A percentile compares a stretch with the other conserved stretches of the same genome.
These are phyloP conservation scores for Aspergillus coremiiformis DNA, from an alignment of 495 filamentous ascomycete genomes.

Conservation along the genomic window DNA sequence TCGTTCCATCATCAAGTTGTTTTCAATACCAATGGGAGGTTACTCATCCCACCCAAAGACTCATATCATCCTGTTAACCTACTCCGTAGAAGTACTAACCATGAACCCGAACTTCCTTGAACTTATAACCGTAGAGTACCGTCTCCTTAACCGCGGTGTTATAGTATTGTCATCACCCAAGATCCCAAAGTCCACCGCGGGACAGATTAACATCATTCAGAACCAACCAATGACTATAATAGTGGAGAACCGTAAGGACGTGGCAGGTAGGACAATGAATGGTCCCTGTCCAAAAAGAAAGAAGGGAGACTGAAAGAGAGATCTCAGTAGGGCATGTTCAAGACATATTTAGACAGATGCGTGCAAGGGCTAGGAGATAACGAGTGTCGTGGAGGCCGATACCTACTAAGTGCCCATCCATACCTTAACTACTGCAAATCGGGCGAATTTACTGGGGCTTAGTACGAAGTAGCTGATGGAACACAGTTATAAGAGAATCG, in stretches of 20 bases:
- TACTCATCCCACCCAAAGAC: neutral
- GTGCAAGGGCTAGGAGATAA: conserved; percentile 8
- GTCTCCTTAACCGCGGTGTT: neutral
- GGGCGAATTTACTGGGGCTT: conserved; percentile 17
- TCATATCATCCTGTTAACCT: too few relatives aligned
- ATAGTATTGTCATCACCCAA: neutral
- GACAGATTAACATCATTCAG: conserved; percentile 2
- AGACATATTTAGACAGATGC: neutral
- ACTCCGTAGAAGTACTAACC: too few relatives aligned
- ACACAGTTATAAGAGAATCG: conserved; percentile 29
- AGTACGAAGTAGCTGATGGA: neutral
- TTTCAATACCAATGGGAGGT: too few relatives aligned
- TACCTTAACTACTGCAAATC: conserved; percentile 17
- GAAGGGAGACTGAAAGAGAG: neutral
- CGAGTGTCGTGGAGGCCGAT: conserved; percentile 7
- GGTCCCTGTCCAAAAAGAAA: conserved; percentile 1
- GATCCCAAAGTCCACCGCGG: neutral
- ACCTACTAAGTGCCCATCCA: conserved; percentile 16
- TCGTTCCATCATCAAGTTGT: too few relatives aligned
- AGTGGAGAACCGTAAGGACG: conserved; percentile 16
- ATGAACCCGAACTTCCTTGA: too few relatives aligned
- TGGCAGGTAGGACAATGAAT: conserved; percentile 18
- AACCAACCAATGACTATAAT: conserved; percentile 7
- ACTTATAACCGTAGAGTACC: neutral
- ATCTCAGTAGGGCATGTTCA: neutral